These are phyloP conservation scores for Rhizomucor miehei DNA, from an alignment of 371 early-diverging fungal species.

Conservation along the genomic window DNA sequence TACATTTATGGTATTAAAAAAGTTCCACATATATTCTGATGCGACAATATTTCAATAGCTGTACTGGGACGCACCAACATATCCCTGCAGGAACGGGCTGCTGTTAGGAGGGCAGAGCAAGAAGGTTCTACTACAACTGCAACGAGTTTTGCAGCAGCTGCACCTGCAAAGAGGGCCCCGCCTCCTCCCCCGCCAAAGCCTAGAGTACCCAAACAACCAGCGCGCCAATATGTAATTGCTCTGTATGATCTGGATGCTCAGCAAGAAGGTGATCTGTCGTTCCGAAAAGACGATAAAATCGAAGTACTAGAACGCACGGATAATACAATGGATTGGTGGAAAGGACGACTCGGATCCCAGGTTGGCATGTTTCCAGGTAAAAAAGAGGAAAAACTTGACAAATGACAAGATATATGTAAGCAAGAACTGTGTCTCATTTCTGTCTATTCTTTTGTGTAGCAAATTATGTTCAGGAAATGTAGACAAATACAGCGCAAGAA, in stretches of 20 bases:
- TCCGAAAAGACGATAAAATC: conserved; percentile 63
- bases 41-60: not conserved
- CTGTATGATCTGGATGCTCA: conserved; percentile 72
- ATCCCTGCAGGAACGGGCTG: conserved; percentile 9
- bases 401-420: too few relatives aligned
- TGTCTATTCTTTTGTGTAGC: not conserved
- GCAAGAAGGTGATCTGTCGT: conserved; percentile 65
- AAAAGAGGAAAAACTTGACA: conserved; percentile 8
- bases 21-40: not conserved
- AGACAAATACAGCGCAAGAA: not conserved
- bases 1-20: not conserved
- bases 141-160: not conserved
- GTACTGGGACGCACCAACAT: conserved; percentile 5
- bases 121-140: not conserved
- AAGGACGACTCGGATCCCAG: conserved; percentile 56
- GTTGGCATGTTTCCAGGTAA: conserved; percentile 73
- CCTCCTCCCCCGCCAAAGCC: conserved; percentile 16
- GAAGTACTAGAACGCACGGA: conserved; percentile 57
- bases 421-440: too few relatives aligned
- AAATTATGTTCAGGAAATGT: not conserved
- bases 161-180: not conserved
- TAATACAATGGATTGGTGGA: conserved; percentile 74
- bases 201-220: conserved; percentile 8
- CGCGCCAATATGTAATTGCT: conserved; percentile 44
- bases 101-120: conserved; percentile 2